Evolutionary conservation across 78 protist genomes (phyloP).

Genomic region (Isochrysis galbana): DNA sequence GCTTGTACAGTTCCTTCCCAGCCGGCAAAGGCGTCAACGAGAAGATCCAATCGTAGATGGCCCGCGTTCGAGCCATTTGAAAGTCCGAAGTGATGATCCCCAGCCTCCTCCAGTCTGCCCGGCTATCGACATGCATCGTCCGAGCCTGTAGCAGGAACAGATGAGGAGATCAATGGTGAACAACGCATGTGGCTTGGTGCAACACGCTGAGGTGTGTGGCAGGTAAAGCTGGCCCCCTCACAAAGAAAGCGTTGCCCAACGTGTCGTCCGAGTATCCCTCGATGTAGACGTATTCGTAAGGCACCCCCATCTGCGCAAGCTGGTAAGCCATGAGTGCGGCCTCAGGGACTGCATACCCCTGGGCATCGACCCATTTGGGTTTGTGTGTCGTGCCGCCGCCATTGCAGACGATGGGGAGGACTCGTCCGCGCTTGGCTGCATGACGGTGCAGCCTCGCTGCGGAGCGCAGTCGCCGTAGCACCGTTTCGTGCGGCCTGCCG

Average conservation of each 20-base stretch:
- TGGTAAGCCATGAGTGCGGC: neutral
- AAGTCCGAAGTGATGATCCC: conserved; percentile 20
- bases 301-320: neutral
- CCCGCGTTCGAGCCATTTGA: conserved; percentile 36
- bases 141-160: too few species aligned
- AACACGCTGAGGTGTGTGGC: too few species aligned
- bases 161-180: too few species aligned
- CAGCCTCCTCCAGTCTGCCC: neutral
- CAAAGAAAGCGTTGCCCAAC: conserved; percentile 45
- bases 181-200: too few species aligned
- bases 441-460: neutral
- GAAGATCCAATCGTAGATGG: conserved; percentile 46
- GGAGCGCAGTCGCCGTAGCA: neutral
- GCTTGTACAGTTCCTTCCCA: too few species aligned
- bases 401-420: neutral
- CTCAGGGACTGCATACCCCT: neutral
- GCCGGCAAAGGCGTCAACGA: neutral
- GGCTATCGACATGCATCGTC: conserved; percentile 6
- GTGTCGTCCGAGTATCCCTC: conserved; percentile 47
- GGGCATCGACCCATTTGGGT: neutral
- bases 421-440: neutral
- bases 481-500: neutral
- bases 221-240: too few species aligned
- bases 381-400: conserved; percentile 22
- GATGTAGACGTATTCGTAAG: neutral